Evolutionary conservation across 2,329 filamentous ascomycete genomes (phyloP), one percentile per base, ranked within the genome.

Genomic region (Zymoseptoria crescenta): DNA sequence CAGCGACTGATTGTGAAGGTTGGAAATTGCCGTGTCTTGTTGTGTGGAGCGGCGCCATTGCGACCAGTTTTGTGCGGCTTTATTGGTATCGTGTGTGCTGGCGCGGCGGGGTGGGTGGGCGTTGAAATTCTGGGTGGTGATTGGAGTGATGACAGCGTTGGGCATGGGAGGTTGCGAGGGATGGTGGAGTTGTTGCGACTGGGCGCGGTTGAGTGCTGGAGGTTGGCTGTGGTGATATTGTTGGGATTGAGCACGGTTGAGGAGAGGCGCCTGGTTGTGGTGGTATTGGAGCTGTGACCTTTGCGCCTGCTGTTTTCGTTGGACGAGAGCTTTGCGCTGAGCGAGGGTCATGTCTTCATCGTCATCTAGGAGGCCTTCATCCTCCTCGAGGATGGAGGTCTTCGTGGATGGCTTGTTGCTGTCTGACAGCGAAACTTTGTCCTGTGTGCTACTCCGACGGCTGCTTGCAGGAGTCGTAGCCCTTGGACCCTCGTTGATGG

Each of bases 311-410:
- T 53, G 24, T 49, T 64, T 59, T 54, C 55, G 60, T 60, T 76
- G 73, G 9, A 77, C 70, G 16, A 74, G 56, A 16, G 70, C 68
- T 61, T 72, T 69, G 56, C 88, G 85, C 66, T 88, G 83, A 49
- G 84, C 87, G 19, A 94, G 79, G 0, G 89, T 86, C 64, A 93
- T 79, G 58, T 91, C 83, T 61, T 92, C 89, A 1, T 80, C 76
- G 64, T 83, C 81, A 9, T 59, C 54, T 21, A 49, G 55, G 9
- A 56, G 29, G 48, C 10, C 41, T 10, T 29, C 59, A 0, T 67
- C 64, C 2, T 69, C 69, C 2, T 67, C 59, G 7, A 69, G 68
- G 62, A 76, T 70, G 1, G 71, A 72, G 3, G 70, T 70, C 6
- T 72, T 68, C 1, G 72, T 72, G 8, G 69, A 64, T 20, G 70